Evolutionary conservation across 1,139 yeast genomes (phyloP), one percentile per base, ranked within the genome.

Genomic region (Kodamaea derodonti): DNA sequence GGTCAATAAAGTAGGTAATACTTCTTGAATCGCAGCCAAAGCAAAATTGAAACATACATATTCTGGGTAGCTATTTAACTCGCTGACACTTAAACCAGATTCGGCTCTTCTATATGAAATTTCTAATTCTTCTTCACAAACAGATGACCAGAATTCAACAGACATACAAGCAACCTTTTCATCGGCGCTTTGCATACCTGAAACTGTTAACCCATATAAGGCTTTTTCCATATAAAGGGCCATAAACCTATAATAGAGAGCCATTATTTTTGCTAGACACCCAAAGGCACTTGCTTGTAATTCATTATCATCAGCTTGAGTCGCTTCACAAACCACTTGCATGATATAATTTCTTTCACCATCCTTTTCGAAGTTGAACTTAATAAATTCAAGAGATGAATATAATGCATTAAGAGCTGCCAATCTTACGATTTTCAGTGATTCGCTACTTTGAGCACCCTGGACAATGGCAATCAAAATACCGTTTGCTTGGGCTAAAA

Each of bases 241-340:
- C 98, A 92, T 92, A 63, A 76, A 84, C 31, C 78, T 72, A 61
- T 92, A 92, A 68, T 90, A 92, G 44, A 86, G 68, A 37, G 85
- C 79, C 95, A 92, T 88, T 47, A 92, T 88, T 52, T 85, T 79
- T 29, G 97, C 95, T 41, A 92, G 74, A 54, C 97, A 95, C 37
- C 97, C 98, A 62, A 87, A 92, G 0, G 97, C 96, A 32, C 95
- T 84, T 10, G 95, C 92, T 62, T 90, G 96, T 42, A 92, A 70
- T 49, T 84, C 94, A 31, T 73, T 65, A 52, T 84, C 85, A 34
- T 77, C 76, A 20, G 95, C 85, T 60, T 92, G 97, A 14, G 98
- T 90, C 14, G 97, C 96, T 62, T 92, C 98, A 64, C 98, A 92
- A 10, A 92, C 97, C 33, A 92, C 97, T 66, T 88, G 97, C 98